Evolutionary conservation across 1,284 basidiomycete genomes (phyloP), one percentile per base, ranked within the genome.

Genomic region (Tilletia setariae): DNA sequence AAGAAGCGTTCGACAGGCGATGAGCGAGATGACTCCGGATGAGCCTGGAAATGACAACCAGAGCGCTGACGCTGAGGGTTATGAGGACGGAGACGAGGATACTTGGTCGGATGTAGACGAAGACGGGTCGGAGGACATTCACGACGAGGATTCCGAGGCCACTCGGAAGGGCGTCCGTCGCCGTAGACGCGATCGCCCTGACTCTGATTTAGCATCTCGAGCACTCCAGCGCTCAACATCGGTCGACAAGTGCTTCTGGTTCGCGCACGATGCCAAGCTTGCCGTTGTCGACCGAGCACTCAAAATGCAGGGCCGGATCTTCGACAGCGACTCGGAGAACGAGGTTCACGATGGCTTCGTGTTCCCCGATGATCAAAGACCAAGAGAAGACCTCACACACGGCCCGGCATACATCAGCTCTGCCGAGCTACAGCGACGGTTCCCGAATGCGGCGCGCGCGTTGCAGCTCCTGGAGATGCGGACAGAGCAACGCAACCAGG

Each of bases 241-340:
- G 15, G 35, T 61, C 56, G 56, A 61, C 56, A 30, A 25, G 56
- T 61, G 56, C 56, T 61, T 61, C 56, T 61, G 56, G 56, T 61
- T 61, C 28, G 56, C 56, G 15, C 56, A 61, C 32, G 30, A 61
- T 16, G 35, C 28, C 28, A 61, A 61, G 56, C 56, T 61, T 16
- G 28, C 15, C 16, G 56, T 61, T 2, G 28, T 61, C 30, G 46
- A 23, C 46, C 46, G 46, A 49, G 46, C 19, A 4, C 19, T 19
- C 46, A 3, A 23, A 7, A 19, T 49, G 16, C 46, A 49, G 21
- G 19, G 46, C 16, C 46, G 46, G 46, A 40, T 40, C 6, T 40
- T 40, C 46, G 46, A 49, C 46, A 3, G 46, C 46, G 46, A 23
- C 46, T 6, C 4, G 19, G 46, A 49, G 6, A 16, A 19, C 7